Conservation (phyloP, 345 rosid species). For the Atalantia buxifolia region DNA sequence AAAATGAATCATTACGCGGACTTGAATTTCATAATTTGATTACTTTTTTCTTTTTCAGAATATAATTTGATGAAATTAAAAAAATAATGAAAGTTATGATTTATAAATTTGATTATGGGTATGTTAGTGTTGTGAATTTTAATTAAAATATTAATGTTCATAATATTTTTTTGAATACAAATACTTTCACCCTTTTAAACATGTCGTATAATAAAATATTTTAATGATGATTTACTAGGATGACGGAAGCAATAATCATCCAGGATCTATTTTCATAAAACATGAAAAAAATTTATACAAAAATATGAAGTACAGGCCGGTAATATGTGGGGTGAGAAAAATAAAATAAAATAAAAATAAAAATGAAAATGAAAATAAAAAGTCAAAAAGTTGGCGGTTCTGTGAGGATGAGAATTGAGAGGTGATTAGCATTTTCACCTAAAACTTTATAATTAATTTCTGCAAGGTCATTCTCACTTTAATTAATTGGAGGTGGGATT, state of each 20-base stretch:
- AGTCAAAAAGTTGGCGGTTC: not conserved
- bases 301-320: not conserved
- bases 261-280: not conserved
- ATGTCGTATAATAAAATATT: not conserved
- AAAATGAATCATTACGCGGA: no score
- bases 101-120: no score
- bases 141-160: no score
- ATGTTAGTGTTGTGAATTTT: no score
- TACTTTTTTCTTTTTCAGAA: no score
- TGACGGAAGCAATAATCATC: not conserved
- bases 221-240: not conserved
- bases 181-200: no score
- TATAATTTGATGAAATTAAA: no score
- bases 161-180: no score
- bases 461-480: not conserved
- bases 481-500: not conserved
- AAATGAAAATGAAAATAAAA: no score
- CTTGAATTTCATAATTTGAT: no score
- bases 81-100: no score
- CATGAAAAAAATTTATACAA: no score
- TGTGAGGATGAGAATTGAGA: slow-evolving; percentile 14
- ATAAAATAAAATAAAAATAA: not conserved
- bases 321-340: not conserved
- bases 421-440: slow-evolving; percentile 19
- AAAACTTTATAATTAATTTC: not conserved